Conservation (phyloP, 495 filamentous ascomycete genomes). For the Hyphodiscus hymeniophilus region DNA sequence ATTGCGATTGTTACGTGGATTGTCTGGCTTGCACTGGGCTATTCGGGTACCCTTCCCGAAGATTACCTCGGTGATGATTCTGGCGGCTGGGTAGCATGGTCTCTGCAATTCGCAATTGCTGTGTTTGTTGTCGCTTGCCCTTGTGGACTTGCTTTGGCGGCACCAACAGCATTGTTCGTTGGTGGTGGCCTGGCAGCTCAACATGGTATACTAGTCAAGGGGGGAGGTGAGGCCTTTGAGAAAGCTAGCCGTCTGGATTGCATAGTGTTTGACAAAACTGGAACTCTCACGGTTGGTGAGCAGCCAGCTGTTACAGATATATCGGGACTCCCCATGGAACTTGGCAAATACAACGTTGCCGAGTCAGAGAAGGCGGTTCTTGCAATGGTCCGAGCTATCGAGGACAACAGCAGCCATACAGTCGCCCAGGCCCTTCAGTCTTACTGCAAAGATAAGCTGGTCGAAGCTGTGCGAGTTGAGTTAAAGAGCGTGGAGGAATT, state of each 20-base stretch:
- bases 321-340: slow-evolving; percentile 40
- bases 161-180: slow-evolving; percentile 89
- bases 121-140: slow-evolving; percentile 95
- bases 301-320: slow-evolving; percentile 72
- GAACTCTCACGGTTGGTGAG: slow-evolving; percentile 80
- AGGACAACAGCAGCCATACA: slow-evolving; percentile 81
- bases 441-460: slow-evolving; percentile 46
- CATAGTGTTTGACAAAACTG: slow-evolving; percentile 95
- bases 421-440: slow-evolving; percentile 73
- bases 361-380: slow-evolving; percentile 21
- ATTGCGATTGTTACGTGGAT: slow-evolving; percentile 78
- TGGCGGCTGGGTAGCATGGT: slow-evolving; percentile 82
- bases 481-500: slow-evolving; percentile 55
- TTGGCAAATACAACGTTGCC: slow-evolving; percentile 17
- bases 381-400: slow-evolving; percentile 54
- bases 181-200: slow-evolving; percentile 82
- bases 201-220: slow-evolving; percentile 84
- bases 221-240: slow-evolving; percentile 94
- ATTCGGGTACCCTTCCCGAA: slow-evolving; percentile 54
- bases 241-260: slow-evolving; percentile 80
- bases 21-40: slow-evolving; percentile 71
- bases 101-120: slow-evolving; percentile 84
- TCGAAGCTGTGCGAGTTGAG: slow-evolving; percentile 29
- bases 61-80: slow-evolving; percentile 57
- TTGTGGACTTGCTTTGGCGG: slow-evolving; percentile 85